Evolutionary conservation across 164 flowering plant genomes (phyloP).

Genomic region (Santalum album): DNA sequence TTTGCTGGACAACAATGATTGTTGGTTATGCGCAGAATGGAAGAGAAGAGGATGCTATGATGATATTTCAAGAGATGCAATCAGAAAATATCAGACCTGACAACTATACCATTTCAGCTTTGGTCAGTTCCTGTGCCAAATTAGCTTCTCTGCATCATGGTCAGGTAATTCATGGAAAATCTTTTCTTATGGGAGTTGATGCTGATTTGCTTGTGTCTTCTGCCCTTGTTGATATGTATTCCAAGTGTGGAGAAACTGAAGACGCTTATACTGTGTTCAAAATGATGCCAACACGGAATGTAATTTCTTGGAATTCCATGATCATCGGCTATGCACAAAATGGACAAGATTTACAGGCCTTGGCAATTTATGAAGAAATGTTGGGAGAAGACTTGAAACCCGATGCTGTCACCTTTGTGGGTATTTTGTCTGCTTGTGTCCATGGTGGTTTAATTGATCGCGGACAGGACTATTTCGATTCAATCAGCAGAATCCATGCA

Average conservation of each 20-base stretch:
- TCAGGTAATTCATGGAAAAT: neutral
- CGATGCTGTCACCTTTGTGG: constrained; percentile 1
- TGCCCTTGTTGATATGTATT: constrained; percentile 2
- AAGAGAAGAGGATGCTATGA: neutral
- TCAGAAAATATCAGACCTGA: neutral
- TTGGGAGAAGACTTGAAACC: neutral
- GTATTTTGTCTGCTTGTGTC: constrained; percentile 1
- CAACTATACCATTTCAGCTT: neutral
- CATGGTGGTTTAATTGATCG: neutral
- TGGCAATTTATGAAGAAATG: neutral
- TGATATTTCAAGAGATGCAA: neutral
- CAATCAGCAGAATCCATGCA: neutral
- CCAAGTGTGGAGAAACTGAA: constrained; percentile 1
- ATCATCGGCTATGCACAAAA: constrained; percentile 1
- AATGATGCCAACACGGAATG: constrained; percentile 1
- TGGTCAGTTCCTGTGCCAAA: neutral
- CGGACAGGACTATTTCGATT: neutral
- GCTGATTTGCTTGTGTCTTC: neutral
- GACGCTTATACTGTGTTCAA: neutral
- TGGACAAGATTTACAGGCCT: neutral
- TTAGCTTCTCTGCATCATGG: constrained; percentile 1
- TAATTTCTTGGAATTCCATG: constrained; percentile 1
- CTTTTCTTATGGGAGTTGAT: neutral
- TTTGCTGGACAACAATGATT: constrained; percentile 2
- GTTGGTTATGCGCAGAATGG: neutral